Conservation (phyloP, 192 early-diverging fungal genomes). For the Obelidium mucronatum region DNA sequence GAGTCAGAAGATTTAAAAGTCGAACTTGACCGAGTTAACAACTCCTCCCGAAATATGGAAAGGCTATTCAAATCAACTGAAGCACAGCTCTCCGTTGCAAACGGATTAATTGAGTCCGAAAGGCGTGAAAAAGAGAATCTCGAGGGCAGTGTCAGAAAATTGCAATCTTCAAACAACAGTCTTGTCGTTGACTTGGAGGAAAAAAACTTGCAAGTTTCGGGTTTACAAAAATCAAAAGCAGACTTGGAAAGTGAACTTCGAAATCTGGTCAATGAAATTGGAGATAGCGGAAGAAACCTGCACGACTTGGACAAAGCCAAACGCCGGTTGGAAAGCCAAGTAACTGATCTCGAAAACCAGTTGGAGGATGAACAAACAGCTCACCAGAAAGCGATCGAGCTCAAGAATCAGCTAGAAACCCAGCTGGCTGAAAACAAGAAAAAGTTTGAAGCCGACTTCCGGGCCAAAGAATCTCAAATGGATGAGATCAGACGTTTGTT, state of each 20-base stretch:
- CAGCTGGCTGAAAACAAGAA: conserved; percentile 75
- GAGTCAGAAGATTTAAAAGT: conserved; percentile 81
- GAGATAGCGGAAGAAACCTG: conserved; percentile 76
- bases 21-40: conserved; percentile 80
- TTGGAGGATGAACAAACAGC: conserved; percentile 68
- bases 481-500: conserved; percentile 78
- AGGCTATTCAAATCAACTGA: conserved; percentile 66
- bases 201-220: conserved; percentile 55
- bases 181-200: conserved; percentile 68
- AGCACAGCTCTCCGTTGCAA: conserved; percentile 58
- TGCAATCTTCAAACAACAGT: conserved; percentile 63
- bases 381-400: conserved; percentile 64
- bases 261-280: conserved; percentile 73
- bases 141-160: conserved; percentile 66
- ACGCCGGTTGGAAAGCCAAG: conserved; percentile 63
- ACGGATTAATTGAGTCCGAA: conserved; percentile 65
- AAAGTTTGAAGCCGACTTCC: conserved; percentile 63
- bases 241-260: conserved; percentile 74
- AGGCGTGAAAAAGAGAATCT: conserved; percentile 63
- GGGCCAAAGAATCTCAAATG: conserved; percentile 69
- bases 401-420: conserved; percentile 62
- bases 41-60: conserved; percentile 69
- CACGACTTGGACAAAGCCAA: conserved; percentile 78
- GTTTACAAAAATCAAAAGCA: conserved; percentile 66
- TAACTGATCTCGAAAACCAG: conserved; percentile 67